phyloP scores from a whole-genome alignment of 2,329 filamentous ascomycete genomes.

The Fusarium compactum region DNA sequence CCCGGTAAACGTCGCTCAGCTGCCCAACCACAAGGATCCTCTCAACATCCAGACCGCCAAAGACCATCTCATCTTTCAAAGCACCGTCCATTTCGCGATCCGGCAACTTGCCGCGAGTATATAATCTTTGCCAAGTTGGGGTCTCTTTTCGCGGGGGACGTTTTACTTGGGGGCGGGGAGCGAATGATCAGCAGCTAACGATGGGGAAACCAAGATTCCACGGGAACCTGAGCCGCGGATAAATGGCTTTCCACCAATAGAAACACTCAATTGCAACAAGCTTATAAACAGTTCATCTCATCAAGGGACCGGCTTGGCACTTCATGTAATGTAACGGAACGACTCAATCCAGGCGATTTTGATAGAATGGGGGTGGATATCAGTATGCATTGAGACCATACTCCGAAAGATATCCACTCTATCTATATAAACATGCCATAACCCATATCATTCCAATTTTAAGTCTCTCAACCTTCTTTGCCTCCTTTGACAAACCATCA shows the following conservation, averaged over 20 bases:
- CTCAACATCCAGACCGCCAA: constrained; percentile 5
- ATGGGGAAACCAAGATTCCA: constrained; percentile 41
- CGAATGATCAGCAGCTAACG: constrained; percentile 32
- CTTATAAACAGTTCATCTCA: constrained; percentile 11
- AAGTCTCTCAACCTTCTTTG: neutral
- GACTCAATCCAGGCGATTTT: neutral
- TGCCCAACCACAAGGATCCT: neutral
- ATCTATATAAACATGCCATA: constrained; percentile 21
- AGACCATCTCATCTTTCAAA: neutral
- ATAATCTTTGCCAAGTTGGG: constrained; percentile 12
- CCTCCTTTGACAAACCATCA: neutral
- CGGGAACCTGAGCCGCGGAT: constrained; percentile 39
- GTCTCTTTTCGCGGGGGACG: constrained; percentile 28
- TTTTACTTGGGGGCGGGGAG: constrained; percentile 29
- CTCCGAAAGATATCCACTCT: constrained; percentile 21
- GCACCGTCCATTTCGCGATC: neutral
- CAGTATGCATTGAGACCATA: constrained; percentile 7
- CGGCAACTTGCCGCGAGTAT: constrained; percentile 10
- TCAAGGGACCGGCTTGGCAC: neutral
- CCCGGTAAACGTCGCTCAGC: neutral
- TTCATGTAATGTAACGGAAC: neutral
- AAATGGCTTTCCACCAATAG: constrained; percentile 16
- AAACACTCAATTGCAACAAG: constrained; percentile 2
- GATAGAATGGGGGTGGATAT: constrained; percentile 8
- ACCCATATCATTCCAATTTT: neutral